phyloP scores from a whole-genome alignment of 2,329 filamentous ascomycete species.

The Phoma sp. region DNA sequence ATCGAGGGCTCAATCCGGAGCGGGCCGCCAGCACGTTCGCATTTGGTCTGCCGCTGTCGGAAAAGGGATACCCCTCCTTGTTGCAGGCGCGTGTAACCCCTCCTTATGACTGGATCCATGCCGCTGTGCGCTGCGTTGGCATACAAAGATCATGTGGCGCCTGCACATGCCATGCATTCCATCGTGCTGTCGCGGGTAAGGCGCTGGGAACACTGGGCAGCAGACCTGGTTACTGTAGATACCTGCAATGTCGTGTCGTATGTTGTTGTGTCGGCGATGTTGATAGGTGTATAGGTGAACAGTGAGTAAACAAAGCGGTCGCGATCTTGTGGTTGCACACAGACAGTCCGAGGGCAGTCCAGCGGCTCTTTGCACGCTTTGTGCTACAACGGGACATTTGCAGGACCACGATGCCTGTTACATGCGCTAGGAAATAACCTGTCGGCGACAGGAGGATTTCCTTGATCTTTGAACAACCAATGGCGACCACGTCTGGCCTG shows the following conservation, averaged over 20 bases:
- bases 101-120: slow-evolving; percentile 1
- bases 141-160: slow-evolving; percentile 8
- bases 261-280: neutral
- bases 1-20: neutral
- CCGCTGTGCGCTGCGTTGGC: slow-evolving; percentile 5
- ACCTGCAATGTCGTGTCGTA: slow-evolving; percentile 2
- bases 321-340: neutral
- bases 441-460: too few species aligned
- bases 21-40: slow-evolving; percentile 4
- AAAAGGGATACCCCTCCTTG: slow-evolving; percentile 7
- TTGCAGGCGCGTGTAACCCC: neutral
- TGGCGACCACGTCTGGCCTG: too few species aligned
- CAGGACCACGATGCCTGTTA: too few species aligned
- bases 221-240: slow-evolving; percentile 10
- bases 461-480: too few species aligned
- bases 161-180: slow-evolving; percentile 9
- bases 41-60: neutral
- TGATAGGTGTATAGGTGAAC: neutral
- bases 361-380: too few species aligned
- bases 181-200: slow-evolving; percentile 6
- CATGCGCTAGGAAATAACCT: too few species aligned
- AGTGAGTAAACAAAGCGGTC: neutral
- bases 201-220: slow-evolving; percentile 4
- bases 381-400: too few species aligned
- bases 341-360: too few species aligned